Evolutionary conservation across 306 rosid species (phyloP).

Genomic region (Prinsepia uniflora): DNA sequence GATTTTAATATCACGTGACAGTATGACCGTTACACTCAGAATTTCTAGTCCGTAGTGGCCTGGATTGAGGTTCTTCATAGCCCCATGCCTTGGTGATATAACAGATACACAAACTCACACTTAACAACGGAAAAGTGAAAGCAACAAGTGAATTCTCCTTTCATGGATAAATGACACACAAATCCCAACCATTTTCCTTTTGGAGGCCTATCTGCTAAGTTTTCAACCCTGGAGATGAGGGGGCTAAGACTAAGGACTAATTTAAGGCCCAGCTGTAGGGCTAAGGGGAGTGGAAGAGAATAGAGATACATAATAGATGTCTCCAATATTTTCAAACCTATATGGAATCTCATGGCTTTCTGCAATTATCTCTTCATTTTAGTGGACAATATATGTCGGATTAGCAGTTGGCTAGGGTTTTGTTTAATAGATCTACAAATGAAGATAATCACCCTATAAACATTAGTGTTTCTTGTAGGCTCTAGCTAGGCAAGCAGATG

Average conservation of each 20-base stretch:
- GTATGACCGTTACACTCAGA: too few species aligned
- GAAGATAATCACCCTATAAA: background rate
- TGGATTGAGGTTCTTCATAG: too few species aligned
- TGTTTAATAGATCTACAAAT: background rate
- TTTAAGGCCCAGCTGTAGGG: too few species aligned
- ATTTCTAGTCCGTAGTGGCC: too few species aligned
- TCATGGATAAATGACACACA: slow-evolving; percentile 47
- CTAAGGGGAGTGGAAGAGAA: too few species aligned
- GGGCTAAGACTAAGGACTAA: background rate
- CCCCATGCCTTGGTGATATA: too few species aligned
- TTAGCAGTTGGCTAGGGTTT: background rate
- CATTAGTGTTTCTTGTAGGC: slow-evolving; percentile 7
- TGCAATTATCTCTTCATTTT: background rate
- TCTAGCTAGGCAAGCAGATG: background rate
- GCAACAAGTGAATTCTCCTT: slow-evolving; percentile 48
- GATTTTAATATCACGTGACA: too few species aligned
- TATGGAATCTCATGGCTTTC: slow-evolving; percentile 10
- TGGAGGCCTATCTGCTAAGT: slow-evolving; percentile 7
- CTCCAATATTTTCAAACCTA: slow-evolving; percentile 2
- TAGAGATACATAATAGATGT: background rate
- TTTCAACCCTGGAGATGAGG: background rate
- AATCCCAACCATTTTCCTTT: slow-evolving; percentile 18
- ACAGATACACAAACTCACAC: too few species aligned
- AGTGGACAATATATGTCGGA: slow-evolving; percentile 13
- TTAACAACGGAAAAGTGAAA: slow-evolving; percentile 45